A percentile compares a stretch with the other conserved stretches of the same genome.
These are phyloP conservation scores for Chytriomyces sp. DNA, from an alignment of 192 early-diverging fungal genomes.

Conservation along the genomic window DNA sequence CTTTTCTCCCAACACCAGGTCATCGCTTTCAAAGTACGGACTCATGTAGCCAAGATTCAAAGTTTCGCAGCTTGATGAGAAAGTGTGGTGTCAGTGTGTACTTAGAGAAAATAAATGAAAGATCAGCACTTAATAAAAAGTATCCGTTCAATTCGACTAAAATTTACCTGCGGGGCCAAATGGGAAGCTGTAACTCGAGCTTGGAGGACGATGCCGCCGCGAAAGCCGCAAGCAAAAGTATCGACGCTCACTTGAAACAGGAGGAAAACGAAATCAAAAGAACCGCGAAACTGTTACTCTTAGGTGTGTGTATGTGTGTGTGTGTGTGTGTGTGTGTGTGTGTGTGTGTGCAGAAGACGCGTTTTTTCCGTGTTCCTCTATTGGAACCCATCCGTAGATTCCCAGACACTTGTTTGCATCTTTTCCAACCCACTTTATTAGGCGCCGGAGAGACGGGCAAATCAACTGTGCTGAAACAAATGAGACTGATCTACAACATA, in stretches of 20 bases:
- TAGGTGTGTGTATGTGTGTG: not conserved
- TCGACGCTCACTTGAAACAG: not conserved
- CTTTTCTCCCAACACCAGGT: not conserved
- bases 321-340: not conserved
- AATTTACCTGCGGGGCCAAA: no score
- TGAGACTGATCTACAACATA: constrained; percentile 39
- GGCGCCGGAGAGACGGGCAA: constrained; percentile 45
- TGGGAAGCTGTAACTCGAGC: no score
- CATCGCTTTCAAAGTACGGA: not conserved
- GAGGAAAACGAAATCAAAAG: not conserved
- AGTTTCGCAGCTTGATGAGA: no score
- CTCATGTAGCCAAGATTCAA: not conserved
- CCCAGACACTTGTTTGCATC: not conserved
- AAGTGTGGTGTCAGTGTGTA: no score
- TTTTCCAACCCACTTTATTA: not conserved
- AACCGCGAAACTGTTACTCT: not conserved
- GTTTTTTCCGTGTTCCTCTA: no score
- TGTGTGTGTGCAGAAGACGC: not conserved
- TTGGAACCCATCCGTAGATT: no score
- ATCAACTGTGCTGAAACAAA: constrained; percentile 44
- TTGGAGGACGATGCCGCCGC: not conserved
- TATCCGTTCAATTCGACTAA: no score
- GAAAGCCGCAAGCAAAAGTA: not conserved
- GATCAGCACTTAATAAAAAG: no score
- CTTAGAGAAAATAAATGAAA: no score